These are phyloP conservation scores for Penicillium sp. DNA, from an alignment of 2,329 filamentous ascomycete species.

Conservation along the genomic window DNA sequence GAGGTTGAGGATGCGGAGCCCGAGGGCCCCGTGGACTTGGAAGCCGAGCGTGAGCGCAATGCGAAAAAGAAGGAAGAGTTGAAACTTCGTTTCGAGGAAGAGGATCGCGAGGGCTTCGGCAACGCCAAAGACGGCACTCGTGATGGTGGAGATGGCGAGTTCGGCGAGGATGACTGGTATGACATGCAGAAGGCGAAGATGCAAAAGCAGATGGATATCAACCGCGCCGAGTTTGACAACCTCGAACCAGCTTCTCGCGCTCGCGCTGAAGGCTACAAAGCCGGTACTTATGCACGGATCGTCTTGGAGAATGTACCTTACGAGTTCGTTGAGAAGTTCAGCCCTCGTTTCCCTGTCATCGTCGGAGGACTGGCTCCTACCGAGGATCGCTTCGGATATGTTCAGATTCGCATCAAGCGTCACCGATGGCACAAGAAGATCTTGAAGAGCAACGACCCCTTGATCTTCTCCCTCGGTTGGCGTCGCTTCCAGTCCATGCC, in stretches of 20 bases:
- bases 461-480: constrained; percentile 97
- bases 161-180: constrained; percentile 98
- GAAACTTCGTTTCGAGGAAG: constrained; percentile 91
- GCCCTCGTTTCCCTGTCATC: constrained; percentile 77
- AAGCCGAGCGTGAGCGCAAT: constrained; percentile 86
- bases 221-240: constrained; percentile 85
- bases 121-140: constrained; percentile 83
- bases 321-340: constrained; percentile 84
- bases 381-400: constrained; percentile 91
- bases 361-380: constrained; percentile 90
- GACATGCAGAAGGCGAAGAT: constrained; percentile 92
- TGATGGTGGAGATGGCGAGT: constrained; percentile 66
- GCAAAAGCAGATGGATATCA: constrained; percentile 95
- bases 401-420: constrained; percentile 94
- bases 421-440: constrained; percentile 99
- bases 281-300: constrained; percentile 89
- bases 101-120: constrained; percentile 88
- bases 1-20: constrained; percentile 56
- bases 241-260: constrained; percentile 81
- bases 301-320: constrained; percentile 85
- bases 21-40: constrained; percentile 56
- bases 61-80: constrained; percentile 92
- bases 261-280: constrained; percentile 84
- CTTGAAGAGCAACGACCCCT: constrained; percentile 93
- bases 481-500: constrained; percentile 89